These are phyloP conservation scores for Colletotrichum endophyticum DNA, from an alignment of 2,329 filamentous ascomycete species.

Conservation along the genomic window DNA sequence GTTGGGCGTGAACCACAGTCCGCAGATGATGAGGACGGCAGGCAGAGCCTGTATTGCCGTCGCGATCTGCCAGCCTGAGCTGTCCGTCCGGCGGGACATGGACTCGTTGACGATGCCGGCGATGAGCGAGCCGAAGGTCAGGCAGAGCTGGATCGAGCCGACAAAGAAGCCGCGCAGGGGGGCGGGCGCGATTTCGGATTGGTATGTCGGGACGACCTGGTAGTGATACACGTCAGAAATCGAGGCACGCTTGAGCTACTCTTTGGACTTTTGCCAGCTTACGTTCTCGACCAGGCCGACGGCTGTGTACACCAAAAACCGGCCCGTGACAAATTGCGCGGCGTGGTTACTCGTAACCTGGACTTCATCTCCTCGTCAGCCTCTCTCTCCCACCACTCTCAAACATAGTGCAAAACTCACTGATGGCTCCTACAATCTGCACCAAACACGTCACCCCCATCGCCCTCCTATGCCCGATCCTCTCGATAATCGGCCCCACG, in stretches of 20 bases:
- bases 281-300: background rate
- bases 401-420: background rate
- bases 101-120: conserved; percentile 24
- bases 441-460: background rate
- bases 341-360: background rate
- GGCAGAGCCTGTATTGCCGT: conserved; percentile 19
- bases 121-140: conserved; percentile 22
- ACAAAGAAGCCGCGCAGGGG: conserved; percentile 8
- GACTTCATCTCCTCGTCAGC: background rate
- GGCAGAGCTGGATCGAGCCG: conserved; percentile 20
- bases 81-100: conserved; percentile 13
- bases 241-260: too few relatives aligned
- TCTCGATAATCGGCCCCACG: background rate
- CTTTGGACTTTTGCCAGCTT: background rate
- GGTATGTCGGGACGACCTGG: background rate
- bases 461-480: background rate
- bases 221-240: too few relatives aligned
- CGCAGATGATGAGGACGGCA: conserved; percentile 1
- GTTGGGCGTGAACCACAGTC: background rate
- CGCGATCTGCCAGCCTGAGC: conserved; percentile 22
- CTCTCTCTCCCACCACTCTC: rapidly evolving
- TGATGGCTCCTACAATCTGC: background rate
- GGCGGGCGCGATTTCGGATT: background rate
- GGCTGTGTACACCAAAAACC: background rate
- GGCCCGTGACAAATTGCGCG: background rate